Evolutionary conservation across 345 rosid species (phyloP).

Genomic region (Gossypium turneri): DNA sequence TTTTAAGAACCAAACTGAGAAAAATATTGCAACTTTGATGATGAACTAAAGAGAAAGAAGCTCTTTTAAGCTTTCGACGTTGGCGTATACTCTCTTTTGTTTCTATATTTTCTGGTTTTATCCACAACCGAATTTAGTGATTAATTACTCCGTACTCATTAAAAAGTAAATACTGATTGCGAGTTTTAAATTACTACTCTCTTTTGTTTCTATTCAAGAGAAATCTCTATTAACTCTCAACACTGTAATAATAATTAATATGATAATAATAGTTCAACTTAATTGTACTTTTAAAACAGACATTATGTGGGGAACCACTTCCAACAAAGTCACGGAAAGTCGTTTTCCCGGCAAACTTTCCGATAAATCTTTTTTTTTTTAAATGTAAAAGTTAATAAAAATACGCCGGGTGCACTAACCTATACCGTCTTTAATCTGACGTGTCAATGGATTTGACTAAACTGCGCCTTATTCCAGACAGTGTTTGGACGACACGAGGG

Average conservation of each 20-base stretch:
- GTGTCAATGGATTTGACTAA: neutral
- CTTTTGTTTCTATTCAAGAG: neutral
- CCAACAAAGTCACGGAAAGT: neutral
- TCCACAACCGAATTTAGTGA: too few relatives aligned
- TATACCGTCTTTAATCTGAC: neutral
- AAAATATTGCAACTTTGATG: neutral
- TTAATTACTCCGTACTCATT: too few relatives aligned
- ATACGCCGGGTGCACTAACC: neutral
- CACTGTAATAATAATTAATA: neutral
- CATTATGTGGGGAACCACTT: slow-evolving; percentile 4
- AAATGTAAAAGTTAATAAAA: neutral
- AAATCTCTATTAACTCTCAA: neutral
- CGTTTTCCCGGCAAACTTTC: neutral
- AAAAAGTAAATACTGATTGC: too few relatives aligned
- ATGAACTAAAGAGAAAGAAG: neutral
- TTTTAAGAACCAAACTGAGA: neutral
- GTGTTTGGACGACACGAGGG: neutral
- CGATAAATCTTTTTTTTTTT: neutral
- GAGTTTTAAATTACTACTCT: too few relatives aligned
- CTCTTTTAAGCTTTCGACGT: neutral
- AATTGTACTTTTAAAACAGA: neutral
- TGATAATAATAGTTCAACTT: neutral
- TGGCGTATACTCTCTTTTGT: neutral
- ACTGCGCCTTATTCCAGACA: slow-evolving; percentile 3
- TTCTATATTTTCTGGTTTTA: neutral